Evolutionary conservation across 2,329 filamentous ascomycete species (phyloP).

Genomic region (Monilinia polystroma): DNA sequence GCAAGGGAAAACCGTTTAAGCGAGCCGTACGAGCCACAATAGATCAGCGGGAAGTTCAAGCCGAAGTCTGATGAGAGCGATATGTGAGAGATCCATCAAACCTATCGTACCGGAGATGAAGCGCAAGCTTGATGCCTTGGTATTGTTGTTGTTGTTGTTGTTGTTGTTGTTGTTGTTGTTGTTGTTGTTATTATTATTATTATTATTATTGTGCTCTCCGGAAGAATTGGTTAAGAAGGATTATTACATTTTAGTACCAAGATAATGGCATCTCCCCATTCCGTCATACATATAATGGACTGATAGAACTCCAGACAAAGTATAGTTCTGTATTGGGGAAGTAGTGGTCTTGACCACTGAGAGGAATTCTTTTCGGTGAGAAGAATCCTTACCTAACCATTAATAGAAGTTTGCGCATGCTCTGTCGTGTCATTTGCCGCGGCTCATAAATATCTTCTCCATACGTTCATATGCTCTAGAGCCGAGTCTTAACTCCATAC

Average conservation of each 20-base stretch:
- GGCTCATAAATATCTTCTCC: not conserved
- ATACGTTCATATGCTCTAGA: constrained; percentile 16
- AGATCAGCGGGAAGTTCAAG: not conserved
- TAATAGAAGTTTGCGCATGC: constrained; percentile 11
- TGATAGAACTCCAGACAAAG: not conserved
- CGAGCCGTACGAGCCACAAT: constrained; percentile 5
- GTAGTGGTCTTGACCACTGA: not conserved
- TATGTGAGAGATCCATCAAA: constrained; percentile 7
- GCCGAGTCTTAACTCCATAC: constrained; percentile 3
- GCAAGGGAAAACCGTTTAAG: not conserved
- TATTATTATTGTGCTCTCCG: not conserved
- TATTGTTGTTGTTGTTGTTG: too few relatives aligned
- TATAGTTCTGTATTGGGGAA: not conserved
- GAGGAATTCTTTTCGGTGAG: too few relatives aligned
- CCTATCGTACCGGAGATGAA: constrained; percentile 10
- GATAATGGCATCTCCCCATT: not conserved
- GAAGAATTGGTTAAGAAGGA: not conserved
- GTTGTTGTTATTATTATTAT: too few relatives aligned
- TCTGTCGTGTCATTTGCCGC: constrained; percentile 8
- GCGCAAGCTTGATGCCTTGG: constrained; percentile 7
- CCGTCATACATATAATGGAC: not conserved
- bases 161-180: too few relatives aligned
- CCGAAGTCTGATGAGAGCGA: not conserved
- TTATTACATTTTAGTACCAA: not conserved
- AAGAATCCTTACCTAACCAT: not conserved